Evolutionary conservation across 768 basidiomycete species (phyloP).

Genomic region (Kwoniella mangroviensis): DNA sequence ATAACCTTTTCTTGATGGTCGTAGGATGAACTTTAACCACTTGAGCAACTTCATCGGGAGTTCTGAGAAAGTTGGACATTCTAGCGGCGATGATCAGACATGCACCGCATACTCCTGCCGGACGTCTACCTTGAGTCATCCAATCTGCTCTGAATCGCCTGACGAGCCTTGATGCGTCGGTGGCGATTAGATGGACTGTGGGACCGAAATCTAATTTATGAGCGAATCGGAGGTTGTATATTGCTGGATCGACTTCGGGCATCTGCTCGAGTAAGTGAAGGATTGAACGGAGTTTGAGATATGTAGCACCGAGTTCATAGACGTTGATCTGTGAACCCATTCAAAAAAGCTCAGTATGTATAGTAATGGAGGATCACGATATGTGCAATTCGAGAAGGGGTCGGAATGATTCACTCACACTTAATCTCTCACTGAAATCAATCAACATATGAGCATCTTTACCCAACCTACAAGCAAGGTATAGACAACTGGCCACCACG

Average conservation of each 20-base stretch:
- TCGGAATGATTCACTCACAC: conserved; percentile 70
- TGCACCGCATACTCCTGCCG: conserved; percentile 96
- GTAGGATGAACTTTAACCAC: conserved; percentile 99
- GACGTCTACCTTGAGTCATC: conserved; percentile 93
- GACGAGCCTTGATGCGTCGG: conserved; percentile 90
- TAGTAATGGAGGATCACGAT: no score
- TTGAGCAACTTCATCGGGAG: conserved; percentile 93
- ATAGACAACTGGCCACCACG: conserved; percentile 93
- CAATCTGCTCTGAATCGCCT: conserved; percentile 94
- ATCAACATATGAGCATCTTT: conserved; percentile 98
- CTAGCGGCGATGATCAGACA: conserved; percentile 91
- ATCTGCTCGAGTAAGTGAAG: conserved; percentile 63
- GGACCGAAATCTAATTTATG: conserved; percentile 88
- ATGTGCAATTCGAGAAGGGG: no score
- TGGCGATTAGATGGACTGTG: conserved; percentile 72
- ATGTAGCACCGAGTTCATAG: conserved; percentile 93
- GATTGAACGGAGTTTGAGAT: conserved; percentile 81
- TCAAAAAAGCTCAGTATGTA: not conserved
- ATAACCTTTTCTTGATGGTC: conserved; percentile 87
- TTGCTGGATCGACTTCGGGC: conserved; percentile 90
- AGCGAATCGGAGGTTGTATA: conserved; percentile 94
- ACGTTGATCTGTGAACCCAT: conserved; percentile 77
- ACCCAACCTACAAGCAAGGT: conserved; percentile 88
- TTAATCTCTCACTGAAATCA: conserved; percentile 95
- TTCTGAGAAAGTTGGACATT: conserved; percentile 96